Percentiles rank a stretch among this genome's conserved stretches.
Conservation (phyloP, 2,329 filamentous ascomycete species). For the Orbilia brochopaga region DNA sequence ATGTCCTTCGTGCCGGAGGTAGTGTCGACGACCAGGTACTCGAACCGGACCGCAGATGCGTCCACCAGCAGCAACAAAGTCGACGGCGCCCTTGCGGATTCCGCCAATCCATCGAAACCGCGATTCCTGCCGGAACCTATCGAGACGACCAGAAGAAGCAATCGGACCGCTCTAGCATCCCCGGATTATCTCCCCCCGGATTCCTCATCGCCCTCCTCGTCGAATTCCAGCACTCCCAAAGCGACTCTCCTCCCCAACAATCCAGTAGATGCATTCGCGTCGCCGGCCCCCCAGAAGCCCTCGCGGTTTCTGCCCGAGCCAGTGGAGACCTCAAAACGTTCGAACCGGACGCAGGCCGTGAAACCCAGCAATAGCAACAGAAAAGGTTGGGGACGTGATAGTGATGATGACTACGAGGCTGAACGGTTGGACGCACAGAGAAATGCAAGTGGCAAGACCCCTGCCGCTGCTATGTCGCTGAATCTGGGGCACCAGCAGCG, state of each 20-base stretch:
- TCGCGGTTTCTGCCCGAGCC: conserved; percentile 52
- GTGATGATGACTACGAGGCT: conserved; percentile 36
- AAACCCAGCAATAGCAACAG: conserved; percentile 28
- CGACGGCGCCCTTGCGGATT: conserved; percentile 8
- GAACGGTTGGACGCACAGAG: conserved; percentile 11
- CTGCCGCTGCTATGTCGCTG: conserved; percentile 16
- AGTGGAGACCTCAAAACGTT: conserved; percentile 53
- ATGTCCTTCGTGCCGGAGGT: conserved; percentile 49
- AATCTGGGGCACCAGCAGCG: conserved; percentile 37
- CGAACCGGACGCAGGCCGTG: conserved; percentile 52
- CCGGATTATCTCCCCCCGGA: conserved; percentile 11
- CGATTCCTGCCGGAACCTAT: conserved; percentile 53
- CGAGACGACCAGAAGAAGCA: conserved; percentile 52
- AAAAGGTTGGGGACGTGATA: conserved; percentile 49
- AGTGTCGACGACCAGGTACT: conserved; percentile 48
- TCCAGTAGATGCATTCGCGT: conserved; percentile 8
- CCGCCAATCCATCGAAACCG: conserved; percentile 28
- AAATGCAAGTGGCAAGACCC: conserved; percentile 10
- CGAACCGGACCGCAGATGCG: conserved; percentile 37
- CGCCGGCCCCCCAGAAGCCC: conserved; percentile 7
- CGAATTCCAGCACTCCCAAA: conserved; percentile 41
- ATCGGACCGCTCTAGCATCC: conserved; percentile 26
- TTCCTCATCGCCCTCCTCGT: conserved; percentile 17
- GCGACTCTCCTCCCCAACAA: conserved; percentile 25
- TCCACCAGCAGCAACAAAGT: conserved; percentile 1